Evolutionary conservation across 2,329 filamentous ascomycete species (phyloP), one percentile per base, ranked within the genome.

Genomic region (Pochonia chlamydosporia): DNA sequence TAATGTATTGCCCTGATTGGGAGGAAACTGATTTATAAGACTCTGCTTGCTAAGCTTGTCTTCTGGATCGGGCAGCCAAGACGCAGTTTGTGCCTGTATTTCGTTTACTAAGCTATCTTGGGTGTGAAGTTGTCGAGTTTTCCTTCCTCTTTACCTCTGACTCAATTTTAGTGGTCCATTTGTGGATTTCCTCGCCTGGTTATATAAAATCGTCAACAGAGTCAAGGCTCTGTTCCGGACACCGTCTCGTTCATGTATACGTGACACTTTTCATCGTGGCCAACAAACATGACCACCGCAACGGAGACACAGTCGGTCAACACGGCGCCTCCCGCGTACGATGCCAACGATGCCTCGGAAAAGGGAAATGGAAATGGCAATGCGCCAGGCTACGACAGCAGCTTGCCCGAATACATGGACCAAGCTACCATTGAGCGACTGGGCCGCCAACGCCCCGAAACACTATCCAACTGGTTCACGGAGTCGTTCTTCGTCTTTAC

Each of bases 401-500:
- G 7, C 10, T n/a, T 23, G 10, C 30, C 45, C 30, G 43, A 50
- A 26, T 40, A 37, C 23, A 33, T 50, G 36, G 49, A 58, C 40
- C 56, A 59, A 16, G 53, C 57, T 16, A 69, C 72, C 44, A 66
- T 87, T 40, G 79, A 87, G 56, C 70, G 73, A 14, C 69, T 87
- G 2, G 84, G 83, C 40, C 74, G 82, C 46, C 71, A 82, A 56
- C 71, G 84, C 4, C 84, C 84, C 2, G 66, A 71, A 4, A 66
- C 67, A 33, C 84, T 87, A 58, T 60, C 62, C 9, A 73, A 70
- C 2, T 59, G 67, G 41, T 72, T 72, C 64, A 63, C 75, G n/a
- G 84, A 87, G 57, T 51, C 80, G 4, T 73, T 75, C 20, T 87
- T 87, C 57, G 75, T 81, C 58, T 76, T 79, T 54, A 78, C 79